Percentiles rank a stretch among this genome's conserved stretches.
phyloP scores from a whole-genome alignment of 2,329 filamentous ascomycete species.

The Diplodia sapinea region DNA sequence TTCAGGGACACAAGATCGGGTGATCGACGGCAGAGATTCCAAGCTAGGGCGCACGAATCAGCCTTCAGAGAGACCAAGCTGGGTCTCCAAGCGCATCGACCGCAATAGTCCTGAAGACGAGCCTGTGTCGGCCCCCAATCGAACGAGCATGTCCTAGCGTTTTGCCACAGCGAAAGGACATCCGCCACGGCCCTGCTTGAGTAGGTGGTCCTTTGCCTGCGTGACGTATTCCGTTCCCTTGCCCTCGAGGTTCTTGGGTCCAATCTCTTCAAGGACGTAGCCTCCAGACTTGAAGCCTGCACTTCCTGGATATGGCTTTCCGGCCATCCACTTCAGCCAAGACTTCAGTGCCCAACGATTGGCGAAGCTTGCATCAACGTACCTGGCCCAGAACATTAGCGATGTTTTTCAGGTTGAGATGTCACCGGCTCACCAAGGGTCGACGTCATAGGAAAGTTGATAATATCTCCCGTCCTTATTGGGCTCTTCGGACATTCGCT shows the following conservation, averaged over 20 bases:
- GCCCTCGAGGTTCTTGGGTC: conserved; percentile 62
- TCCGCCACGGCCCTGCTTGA: conserved; percentile 37
- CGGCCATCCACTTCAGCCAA: conserved; percentile 55
- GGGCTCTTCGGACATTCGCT: conserved; percentile 45
- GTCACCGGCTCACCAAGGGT: conserved; percentile 60
- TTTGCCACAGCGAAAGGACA: conserved; percentile 41
- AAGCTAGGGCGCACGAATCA: no score
- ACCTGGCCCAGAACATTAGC: conserved; percentile 35
- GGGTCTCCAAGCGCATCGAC: neutral
- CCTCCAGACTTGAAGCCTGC: conserved; percentile 57
- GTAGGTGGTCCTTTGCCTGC: conserved; percentile 37
- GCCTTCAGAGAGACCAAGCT: no score
- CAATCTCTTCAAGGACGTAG: conserved; percentile 65
- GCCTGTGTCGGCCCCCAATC: neutral
- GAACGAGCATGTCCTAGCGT: neutral
- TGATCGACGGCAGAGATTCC: no score
- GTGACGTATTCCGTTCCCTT: conserved; percentile 48
- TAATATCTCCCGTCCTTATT: conserved; percentile 59
- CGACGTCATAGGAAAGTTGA: conserved; percentile 60
- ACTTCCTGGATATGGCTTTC: conserved; percentile 56
- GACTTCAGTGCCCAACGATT: conserved; percentile 67
- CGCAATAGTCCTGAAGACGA: neutral
- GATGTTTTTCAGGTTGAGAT: neutral
- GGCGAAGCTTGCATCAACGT: conserved; percentile 62
- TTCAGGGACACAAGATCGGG: no score